These are phyloP conservation scores for Ophidiomyces ophidiicola DNA, from an alignment of 2,329 filamentous ascomycete genomes.

Conservation along the genomic window DNA sequence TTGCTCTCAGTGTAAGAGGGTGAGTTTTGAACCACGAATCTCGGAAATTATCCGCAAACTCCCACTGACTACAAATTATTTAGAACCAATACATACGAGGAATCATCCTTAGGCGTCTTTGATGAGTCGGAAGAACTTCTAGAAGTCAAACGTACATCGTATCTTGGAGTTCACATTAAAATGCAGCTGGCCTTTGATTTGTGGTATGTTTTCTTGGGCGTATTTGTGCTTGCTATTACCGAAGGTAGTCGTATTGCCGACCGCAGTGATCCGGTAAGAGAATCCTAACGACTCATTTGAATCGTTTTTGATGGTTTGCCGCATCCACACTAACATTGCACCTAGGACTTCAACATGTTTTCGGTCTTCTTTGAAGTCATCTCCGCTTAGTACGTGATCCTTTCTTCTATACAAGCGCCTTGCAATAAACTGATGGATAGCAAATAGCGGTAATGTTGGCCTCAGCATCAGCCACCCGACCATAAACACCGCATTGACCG, in stretches of 20 bases:
- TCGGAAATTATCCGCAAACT: neutral
- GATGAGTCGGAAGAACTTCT: slow-evolving; percentile 19
- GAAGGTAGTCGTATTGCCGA: slow-evolving; percentile 32
- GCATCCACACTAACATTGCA: neutral
- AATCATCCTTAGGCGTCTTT: slow-evolving; percentile 49
- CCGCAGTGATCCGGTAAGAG: slow-evolving; percentile 19
- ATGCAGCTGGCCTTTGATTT: slow-evolving; percentile 55
- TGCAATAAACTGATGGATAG: neutral
- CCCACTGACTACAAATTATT: neutral
- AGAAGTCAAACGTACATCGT: slow-evolving; percentile 25
- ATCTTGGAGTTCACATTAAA: slow-evolving; percentile 45
- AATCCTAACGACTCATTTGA: neutral
- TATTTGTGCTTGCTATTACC: slow-evolving; percentile 40
- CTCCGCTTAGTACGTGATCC: slow-evolving; percentile 28
- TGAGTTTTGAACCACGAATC: slow-evolving; percentile 15
- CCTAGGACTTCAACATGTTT: slow-evolving; percentile 15
- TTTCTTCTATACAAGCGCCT: neutral
- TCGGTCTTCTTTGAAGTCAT: slow-evolving; percentile 34
- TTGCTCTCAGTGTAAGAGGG: slow-evolving; percentile 75
- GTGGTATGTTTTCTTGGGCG: slow-evolving; percentile 50
- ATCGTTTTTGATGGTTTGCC: too few relatives aligned
- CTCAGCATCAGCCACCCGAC: slow-evolving; percentile 25
- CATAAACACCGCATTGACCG: slow-evolving; percentile 26
- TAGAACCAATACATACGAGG: slow-evolving; percentile 53
- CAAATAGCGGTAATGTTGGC: slow-evolving; percentile 25